phyloP scores from a whole-genome alignment of 495 filamentous ascomycete species.

The Podospora bellae-mahoneyi region DNA sequence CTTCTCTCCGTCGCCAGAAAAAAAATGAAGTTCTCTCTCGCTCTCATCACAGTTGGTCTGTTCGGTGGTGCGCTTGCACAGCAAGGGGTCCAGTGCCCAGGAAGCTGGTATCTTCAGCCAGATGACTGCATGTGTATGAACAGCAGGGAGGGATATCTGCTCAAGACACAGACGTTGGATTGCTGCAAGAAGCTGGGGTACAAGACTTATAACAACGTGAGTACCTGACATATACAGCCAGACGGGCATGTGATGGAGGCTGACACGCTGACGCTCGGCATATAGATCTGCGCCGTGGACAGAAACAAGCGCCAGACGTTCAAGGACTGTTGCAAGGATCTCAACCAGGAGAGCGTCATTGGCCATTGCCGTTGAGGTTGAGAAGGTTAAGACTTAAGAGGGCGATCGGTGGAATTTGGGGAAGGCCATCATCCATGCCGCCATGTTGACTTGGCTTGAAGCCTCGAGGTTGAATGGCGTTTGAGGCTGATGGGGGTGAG shows the following conservation, averaged over 20 bases:
- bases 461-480: neutral
- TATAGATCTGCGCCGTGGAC: constrained; percentile 33
- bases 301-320: constrained; percentile 26
- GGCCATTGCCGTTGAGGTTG: constrained; percentile 32
- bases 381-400: neutral
- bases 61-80: constrained; percentile 19
- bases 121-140: constrained; percentile 39
- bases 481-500: neutral
- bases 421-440: neutral
- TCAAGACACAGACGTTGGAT: constrained; percentile 23
- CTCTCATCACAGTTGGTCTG: constrained; percentile 19
- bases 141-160: constrained; percentile 25
- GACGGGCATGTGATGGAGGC: neutral
- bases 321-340: constrained; percentile 35
- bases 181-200: constrained; percentile 28
- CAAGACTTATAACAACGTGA: constrained; percentile 26
- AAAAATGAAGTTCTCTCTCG: constrained; percentile 19
- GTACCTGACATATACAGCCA: neutral
- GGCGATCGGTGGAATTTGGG: neutral
- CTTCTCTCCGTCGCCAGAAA: neutral
- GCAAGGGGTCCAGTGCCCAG: constrained; percentile 16
- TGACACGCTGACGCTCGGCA: neutral
- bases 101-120: constrained; percentile 30
- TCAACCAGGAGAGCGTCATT: constrained; percentile 35
- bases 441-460: neutral